Percentiles rank a stretch among this genome's conserved stretches.
Conservation (phyloP, 441 rosid genomes). For the Breynia disticha region DNA sequence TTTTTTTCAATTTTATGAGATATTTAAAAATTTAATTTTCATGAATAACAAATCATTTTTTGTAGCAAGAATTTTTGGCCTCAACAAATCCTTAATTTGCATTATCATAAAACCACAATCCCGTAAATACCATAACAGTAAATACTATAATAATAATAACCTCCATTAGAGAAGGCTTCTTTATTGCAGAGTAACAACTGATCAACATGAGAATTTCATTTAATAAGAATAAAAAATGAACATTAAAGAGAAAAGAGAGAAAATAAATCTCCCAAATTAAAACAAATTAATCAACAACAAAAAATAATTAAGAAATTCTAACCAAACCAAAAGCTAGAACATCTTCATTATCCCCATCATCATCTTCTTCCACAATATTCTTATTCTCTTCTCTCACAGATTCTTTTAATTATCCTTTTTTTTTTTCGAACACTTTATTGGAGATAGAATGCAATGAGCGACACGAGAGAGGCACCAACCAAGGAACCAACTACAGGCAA, state of each 20-base stretch:
- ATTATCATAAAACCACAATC: too few relatives aligned
- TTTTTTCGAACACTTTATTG: constrained; percentile 20
- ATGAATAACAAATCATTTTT: too few relatives aligned
- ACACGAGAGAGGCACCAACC: constrained; percentile 55
- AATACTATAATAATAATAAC: too few relatives aligned
- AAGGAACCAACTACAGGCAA: constrained; percentile 48
- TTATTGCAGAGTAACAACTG: background rate
- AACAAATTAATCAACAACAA: background rate
- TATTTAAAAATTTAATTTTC: too few relatives aligned
- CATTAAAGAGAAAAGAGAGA: background rate
- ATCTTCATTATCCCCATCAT: background rate
- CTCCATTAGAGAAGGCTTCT: too few relatives aligned
- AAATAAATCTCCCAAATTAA: background rate
- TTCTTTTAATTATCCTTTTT: background rate
- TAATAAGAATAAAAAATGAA: background rate
- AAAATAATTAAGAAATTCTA: background rate
- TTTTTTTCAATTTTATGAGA: too few relatives aligned
- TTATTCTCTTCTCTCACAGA: too few relatives aligned
- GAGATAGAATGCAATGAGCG: constrained; percentile 47
- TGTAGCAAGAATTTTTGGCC: too few relatives aligned
- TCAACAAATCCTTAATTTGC: too few relatives aligned
- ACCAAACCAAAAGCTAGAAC: constrained; percentile 8
- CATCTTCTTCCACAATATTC: too few relatives aligned
- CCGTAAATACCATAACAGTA: too few relatives aligned
- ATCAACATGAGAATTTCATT: background rate